Conservation (phyloP, 1,139 yeast genomes). For the Hansenula lynferdii region DNA sequence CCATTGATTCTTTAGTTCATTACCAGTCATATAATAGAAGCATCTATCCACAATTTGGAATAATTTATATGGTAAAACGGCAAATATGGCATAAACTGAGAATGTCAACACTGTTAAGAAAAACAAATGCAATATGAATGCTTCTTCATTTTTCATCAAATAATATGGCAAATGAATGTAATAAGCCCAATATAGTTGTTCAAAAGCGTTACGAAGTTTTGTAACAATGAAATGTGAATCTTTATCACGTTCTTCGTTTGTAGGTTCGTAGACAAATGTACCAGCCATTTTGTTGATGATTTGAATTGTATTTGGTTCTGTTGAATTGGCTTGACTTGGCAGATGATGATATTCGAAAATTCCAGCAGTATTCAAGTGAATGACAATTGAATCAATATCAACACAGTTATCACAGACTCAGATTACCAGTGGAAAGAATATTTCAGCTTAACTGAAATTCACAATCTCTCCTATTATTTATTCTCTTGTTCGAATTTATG, state of each 20-base stretch:
- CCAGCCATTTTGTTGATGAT: constrained; percentile 15
- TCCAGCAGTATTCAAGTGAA: neutral
- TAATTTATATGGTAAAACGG: constrained; percentile 22
- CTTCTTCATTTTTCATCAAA: constrained; percentile 34
- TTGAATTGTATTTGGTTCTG: neutral
- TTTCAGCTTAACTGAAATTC: neutral
- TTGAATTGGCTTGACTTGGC: neutral
- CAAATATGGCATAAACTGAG: constrained; percentile 22
- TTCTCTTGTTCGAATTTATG: neutral
- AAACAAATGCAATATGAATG: constrained; percentile 31
- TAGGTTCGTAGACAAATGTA: constrained; percentile 20
- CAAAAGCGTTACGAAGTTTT: constrained; percentile 16
- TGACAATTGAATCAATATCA: neutral
- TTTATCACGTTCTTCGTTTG: constrained; percentile 19
- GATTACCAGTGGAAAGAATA: too few relatives aligned
- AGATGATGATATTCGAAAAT: neutral
- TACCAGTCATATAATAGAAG: constrained; percentile 26
- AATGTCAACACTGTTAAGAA: constrained; percentile 26
- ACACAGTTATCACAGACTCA: too few relatives aligned
- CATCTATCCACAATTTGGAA: constrained; percentile 20
- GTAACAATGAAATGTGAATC: constrained; percentile 16
- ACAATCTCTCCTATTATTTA: neutral
- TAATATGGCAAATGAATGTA: constrained; percentile 37
- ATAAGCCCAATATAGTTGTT: constrained; percentile 33
- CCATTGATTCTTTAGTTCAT: constrained; percentile 19